A percentile compares a stretch with the other conserved stretches of the same genome.
Conservation (phyloP, 2,329 filamentous ascomycete genomes). For the Catunica adiposa region DNA sequence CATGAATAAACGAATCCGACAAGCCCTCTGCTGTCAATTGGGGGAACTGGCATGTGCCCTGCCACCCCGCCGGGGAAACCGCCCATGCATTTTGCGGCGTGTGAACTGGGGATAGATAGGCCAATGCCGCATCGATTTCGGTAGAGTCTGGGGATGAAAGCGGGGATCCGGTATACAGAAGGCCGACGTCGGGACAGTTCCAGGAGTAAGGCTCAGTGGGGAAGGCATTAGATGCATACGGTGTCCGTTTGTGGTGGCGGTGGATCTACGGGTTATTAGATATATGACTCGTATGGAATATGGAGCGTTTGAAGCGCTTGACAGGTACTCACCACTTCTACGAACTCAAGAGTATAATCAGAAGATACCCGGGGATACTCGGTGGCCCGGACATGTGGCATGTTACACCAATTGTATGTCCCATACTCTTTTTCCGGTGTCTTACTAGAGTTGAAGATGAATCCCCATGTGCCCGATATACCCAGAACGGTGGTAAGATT, state of each 20-base stretch:
- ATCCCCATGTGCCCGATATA: slow-evolving; percentile 50
- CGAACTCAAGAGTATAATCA: slow-evolving; percentile 53
- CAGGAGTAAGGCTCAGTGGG: slow-evolving; percentile 56
- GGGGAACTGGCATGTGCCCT: slow-evolving; percentile 62
- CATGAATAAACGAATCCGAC: slow-evolving; percentile 60
- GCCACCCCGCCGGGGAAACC: slow-evolving; percentile 41
- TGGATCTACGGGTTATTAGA: slow-evolving; percentile 54
- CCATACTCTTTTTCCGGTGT: slow-evolving; percentile 41
- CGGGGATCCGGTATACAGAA: slow-evolving; percentile 53
- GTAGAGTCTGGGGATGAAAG: slow-evolving; percentile 33
- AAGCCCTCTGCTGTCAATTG: slow-evolving; percentile 60
- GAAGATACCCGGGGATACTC: slow-evolving; percentile 42
- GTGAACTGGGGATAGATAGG: slow-evolving; percentile 50
- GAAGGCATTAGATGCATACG: slow-evolving; percentile 63
- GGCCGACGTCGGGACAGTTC: slow-evolving; percentile 52
- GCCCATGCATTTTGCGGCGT: slow-evolving; percentile 50
- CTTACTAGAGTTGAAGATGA: slow-evolving; percentile 52
- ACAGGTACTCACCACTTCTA: slow-evolving; percentile 46
- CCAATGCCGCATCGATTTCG: slow-evolving; percentile 17
- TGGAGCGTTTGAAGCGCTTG: neutral
- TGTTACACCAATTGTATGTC: slow-evolving; percentile 70
- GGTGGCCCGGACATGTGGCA: slow-evolving; percentile 58
- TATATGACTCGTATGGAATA: no score
- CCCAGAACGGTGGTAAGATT: slow-evolving; percentile 40
- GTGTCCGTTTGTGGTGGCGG: slow-evolving; percentile 71